Evolutionary conservation across 306 rosid genomes (phyloP), one percentile per base, ranked within the genome.

Genomic region (Malus asiatica): DNA sequence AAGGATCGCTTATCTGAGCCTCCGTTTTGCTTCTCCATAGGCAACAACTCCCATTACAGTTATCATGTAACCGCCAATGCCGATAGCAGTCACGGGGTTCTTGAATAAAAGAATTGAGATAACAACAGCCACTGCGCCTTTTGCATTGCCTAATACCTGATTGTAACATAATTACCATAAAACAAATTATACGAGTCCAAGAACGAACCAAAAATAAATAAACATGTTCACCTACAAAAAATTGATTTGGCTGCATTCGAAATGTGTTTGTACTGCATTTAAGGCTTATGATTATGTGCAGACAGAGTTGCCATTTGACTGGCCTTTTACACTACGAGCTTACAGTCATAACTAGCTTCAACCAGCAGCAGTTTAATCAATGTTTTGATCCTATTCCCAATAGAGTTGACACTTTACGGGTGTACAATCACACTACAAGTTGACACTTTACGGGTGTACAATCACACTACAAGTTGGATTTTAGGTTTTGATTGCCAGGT

Each of bases 61-160:
- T 73, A 95, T 42, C 45, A 88, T 20, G 83, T 95, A 95, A 29
- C 99, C 97, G 25, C 82, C 96, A 83, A 95, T 95, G 71, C 99
- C 99, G 51, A 95, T 4, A 73, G 86, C 81, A 11, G 97, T 95
- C 72, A 95, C 99, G 1, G 97, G 97, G 79, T 95, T 92, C 86
- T 90, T 90, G 85, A 95, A 95, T 61, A 95, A 19, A n/a, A 95
- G 91, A 65, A 95, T 95, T n/a, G 99, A 92, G 86, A 95, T 90
- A 35, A 90, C 99, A 58, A 95, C 99, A 20, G 99, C 97, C 44
- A 92, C 97, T 4, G 99, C 98, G 38, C 99, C 99, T 81, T 95
- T 95, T 4, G 99, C 99, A 82, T 95, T 95, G 75, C 99, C 99
- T 77, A 95, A 81, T 4, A 95, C 97, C 99, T 95, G 88, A 22